Evolutionary conservation across 805 yeast species (phyloP), one percentile per base, ranked within the genome.

Genomic region (Cyberlindnera samutprakarnensis): DNA sequence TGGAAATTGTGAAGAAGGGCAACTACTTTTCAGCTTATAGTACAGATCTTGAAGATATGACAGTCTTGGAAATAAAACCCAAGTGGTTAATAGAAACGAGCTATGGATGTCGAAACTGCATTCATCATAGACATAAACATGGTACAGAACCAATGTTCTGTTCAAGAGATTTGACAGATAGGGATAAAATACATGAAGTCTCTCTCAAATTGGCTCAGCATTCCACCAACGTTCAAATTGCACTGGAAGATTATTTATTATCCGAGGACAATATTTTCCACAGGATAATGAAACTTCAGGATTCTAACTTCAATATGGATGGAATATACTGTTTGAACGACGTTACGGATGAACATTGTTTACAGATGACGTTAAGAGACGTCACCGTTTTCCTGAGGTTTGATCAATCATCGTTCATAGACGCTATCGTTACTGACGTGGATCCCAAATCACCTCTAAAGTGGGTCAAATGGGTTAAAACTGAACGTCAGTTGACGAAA

Each of bases 71-170:
- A 41, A 58, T 75, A 42, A 75, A 75, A 46, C 83, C 83, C 1
- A 75, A 75, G 49, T 75, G 82, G 82, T 57, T 76, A 20, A 70
- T 62, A 4, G 39, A 9, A 2, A 36, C 36, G 4, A 6, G 14
- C 1, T 1, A 51, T 28, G 60, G 64, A 17, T 75, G 83, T 43
- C 54, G 83, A 6, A 75, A 78, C 4, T 75, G 83, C 44, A 78
- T 78, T 35, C 54, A 72, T 25, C 60, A 63, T 35, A 56, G 51
- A 20, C 38, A 53, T 28, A 58, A 64, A 20, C 53, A 52, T 23
- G 47, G 51, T 11, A 31, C 42, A 6, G 44, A 61, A 7, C 61
- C 64, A 1, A 18, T 7, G 2, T 68, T 67, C 44, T 74, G 81
- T 43, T 69, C 75, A 1, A 43, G 68, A 15, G 70, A 62, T 31